A percentile compares a stretch with the other conserved stretches of the same genome.
These are phyloP conservation scores for Dendrobium officinale DNA, from an alignment of 106 monocot species.

Conservation along the genomic window DNA sequence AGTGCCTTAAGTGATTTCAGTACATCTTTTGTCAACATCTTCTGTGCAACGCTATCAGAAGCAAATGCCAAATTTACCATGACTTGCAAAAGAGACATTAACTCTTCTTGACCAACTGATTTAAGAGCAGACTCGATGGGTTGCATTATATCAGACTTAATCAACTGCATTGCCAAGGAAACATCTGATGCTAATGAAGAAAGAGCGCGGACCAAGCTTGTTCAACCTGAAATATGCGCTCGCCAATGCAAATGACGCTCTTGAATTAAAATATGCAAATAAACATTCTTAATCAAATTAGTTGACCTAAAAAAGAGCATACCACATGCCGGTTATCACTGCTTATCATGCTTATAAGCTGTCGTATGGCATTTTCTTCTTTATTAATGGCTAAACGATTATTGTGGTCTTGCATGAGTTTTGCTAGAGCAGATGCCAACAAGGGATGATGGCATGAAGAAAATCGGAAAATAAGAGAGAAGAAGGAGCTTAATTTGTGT, in stretches of 20 bases:
- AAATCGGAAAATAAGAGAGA: slow-evolving; percentile 94
- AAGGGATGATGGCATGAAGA: slow-evolving; percentile 99
- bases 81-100: slow-evolving; percentile 85
- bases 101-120: slow-evolving; percentile 62
- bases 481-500: slow-evolving; percentile 89
- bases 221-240: slow-evolving; percentile 60
- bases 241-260: slow-evolving; percentile 5
- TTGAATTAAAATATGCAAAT: not conserved
- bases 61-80: slow-evolving; percentile 79
- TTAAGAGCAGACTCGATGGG: slow-evolving; percentile 77
- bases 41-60: slow-evolving; percentile 88
- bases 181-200: slow-evolving; percentile 83
- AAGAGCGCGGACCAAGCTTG: slow-evolving; percentile 93
- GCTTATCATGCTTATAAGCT: slow-evolving; percentile 99
- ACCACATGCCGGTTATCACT: slow-evolving; percentile 90
- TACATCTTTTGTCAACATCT: slow-evolving; percentile 90
- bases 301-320: slow-evolving; percentile 12
- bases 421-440: slow-evolving; percentile 87
- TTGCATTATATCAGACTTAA: slow-evolving; percentile 91
- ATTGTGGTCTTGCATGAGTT: slow-evolving; percentile 79
- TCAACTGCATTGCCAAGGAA: slow-evolving; percentile 82
- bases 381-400: slow-evolving; percentile 78
- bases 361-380: slow-evolving; percentile 90
- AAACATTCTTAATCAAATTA: slow-evolving; percentile 7
- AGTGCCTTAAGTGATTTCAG: slow-evolving; percentile 81